Evolutionary conservation across 257 asterid genomes (phyloP).

Genomic region (Penstemon eatonii): DNA sequence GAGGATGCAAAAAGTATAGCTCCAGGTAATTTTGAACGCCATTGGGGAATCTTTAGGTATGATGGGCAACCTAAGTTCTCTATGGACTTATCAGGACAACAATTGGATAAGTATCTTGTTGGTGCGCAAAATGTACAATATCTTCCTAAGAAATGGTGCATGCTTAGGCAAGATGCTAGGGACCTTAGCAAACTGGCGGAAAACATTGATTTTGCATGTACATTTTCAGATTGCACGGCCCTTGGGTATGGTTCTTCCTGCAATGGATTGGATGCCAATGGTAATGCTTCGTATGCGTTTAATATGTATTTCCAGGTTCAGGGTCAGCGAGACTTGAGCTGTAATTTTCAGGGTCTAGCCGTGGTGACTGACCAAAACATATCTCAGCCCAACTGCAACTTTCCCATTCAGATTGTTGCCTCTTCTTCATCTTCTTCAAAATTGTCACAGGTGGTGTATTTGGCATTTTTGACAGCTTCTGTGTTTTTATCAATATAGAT

Average conservation of each 20-base stretch:
- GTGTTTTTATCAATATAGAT: too few species aligned
- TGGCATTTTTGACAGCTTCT: slow-evolving; percentile 8
- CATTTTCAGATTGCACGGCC: slow-evolving; percentile 67
- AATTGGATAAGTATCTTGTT: slow-evolving; percentile 47
- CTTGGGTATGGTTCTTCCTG: slow-evolving; percentile 81
- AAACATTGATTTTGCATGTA: slow-evolving; percentile 61
- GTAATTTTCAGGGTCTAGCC: slow-evolving; percentile 69
- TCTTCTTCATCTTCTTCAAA: slow-evolving; percentile 44
- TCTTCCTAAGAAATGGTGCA: slow-evolving; percentile 64
- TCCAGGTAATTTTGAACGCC: slow-evolving; percentile 78
- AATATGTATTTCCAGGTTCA: slow-evolving; percentile 69
- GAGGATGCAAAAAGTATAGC: slow-evolving; percentile 74
- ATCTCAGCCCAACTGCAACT: slow-evolving; percentile 72
- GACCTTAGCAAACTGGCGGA: slow-evolving; percentile 55
- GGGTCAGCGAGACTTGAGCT: slow-evolving; percentile 47
- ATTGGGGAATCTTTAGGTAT: slow-evolving; percentile 76
- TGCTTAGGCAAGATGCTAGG: slow-evolving; percentile 49
- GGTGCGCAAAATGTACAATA: slow-evolving; percentile 60
- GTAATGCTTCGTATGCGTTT: slow-evolving; percentile 74
- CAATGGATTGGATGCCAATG: slow-evolving; percentile 63
- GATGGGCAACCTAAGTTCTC: slow-evolving; percentile 85
- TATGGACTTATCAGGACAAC: slow-evolving; percentile 64
- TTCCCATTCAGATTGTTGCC: slow-evolving; percentile 58
- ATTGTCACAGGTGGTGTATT: slow-evolving; percentile 16
- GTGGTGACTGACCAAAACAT: slow-evolving; percentile 49